phyloP scores from a whole-genome alignment of 176 grass and related monocot species.

The Zoysia japonica region DNA sequence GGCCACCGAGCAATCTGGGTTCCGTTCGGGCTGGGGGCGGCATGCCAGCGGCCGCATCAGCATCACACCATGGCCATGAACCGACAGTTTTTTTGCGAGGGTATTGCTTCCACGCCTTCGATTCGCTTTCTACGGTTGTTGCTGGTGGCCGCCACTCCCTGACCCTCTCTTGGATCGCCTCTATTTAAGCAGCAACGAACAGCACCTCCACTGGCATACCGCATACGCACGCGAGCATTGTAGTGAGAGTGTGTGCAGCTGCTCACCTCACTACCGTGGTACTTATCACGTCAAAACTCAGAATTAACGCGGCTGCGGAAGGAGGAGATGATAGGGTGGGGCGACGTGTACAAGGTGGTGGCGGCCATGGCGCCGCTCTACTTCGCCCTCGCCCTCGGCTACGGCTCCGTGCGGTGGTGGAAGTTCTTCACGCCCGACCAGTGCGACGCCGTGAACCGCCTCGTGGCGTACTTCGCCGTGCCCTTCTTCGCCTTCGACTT shows the following conservation, averaged over 20 bases:
- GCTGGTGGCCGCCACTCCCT: background rate
- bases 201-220: too few species aligned
- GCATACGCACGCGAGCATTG: too few species aligned
- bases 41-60: too few species aligned
- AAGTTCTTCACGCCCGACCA: slow-evolving; percentile 80
- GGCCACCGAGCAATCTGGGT: too few species aligned
- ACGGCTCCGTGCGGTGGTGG: slow-evolving; percentile 86
- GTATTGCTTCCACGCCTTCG: background rate
- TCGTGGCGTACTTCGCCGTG: slow-evolving; percentile 74
- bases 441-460: slow-evolving; percentile 79
- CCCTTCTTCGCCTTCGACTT: slow-evolving; percentile 95
- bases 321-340: slow-evolving; percentile 66
- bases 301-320: background rate
- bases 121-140: background rate
- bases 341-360: slow-evolving; percentile 85
- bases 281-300: background rate
- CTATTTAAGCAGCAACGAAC: too few species aligned
- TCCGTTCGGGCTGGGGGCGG: too few species aligned
- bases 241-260: background rate
- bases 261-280: background rate
- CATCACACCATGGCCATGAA: background rate
- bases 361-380: slow-evolving; percentile 87
- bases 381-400: slow-evolving; percentile 75
- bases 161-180: background rate
- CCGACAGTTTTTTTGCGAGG: background rate